Base-by-base conservation (phyloP, 495 filamentous ascomycete species). In the Xylaria castorea region DNA sequence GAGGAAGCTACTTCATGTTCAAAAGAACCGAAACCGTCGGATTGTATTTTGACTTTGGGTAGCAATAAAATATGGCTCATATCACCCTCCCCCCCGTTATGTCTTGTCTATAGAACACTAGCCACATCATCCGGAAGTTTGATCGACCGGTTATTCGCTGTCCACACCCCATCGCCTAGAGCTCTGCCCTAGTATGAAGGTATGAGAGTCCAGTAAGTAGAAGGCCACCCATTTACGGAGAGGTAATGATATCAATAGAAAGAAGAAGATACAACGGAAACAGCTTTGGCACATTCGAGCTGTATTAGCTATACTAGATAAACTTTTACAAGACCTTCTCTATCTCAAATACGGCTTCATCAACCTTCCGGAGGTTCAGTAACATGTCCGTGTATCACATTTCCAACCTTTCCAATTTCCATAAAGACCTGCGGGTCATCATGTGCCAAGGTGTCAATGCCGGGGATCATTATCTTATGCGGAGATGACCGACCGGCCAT, bases 401-500 rank as follows among this genome's bases (percentile, higher is more conserved):
- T 18, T 18, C 51, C 51, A 32, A 57, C 5, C 2, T 57, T 57
- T 32, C 11, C 53, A 18, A 7, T 32, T 30, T 18, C 8, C 53
- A 55, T 16, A 3, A 55, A 27, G 11, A 27, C 9, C 5, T 3
- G 50, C 22, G 30, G 22, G 1, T 8, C 14, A 2, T 18, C 53
- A 18, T 30, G 20, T 61, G 38, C 11, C 32, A 7, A 38, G 58
- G 9, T 11, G 6, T 61, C 38, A 40, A 61, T 61, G 34, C 58
- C 34, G 20, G 27, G 34, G 18, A 40, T 38, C 16, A 4, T 38
- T 36, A n/a, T 61, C 58, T 12, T 38, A 61, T 38, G 58, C 58
- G 58, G 55, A 61, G 18, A 61, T 61, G 34, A 38, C 58, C 58
- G 58, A 38, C n/a, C 30, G 72, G 8, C 74, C 72, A 5, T 76